Conservation (phyloP, 306 rosid genomes). For the Alnus glutinosa region DNA sequence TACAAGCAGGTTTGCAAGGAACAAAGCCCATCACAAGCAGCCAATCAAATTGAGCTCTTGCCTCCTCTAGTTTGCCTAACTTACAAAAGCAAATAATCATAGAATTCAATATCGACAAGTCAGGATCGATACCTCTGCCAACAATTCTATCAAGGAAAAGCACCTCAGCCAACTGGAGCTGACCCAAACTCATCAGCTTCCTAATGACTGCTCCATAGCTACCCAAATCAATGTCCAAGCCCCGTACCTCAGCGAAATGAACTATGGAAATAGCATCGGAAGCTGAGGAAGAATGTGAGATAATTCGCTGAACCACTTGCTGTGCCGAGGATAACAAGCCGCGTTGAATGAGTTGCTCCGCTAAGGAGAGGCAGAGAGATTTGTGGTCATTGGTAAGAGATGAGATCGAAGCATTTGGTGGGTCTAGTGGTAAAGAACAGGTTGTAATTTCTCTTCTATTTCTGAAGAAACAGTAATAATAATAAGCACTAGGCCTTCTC, state of each 20-base stretch:
- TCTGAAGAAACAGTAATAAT: slow-evolving; percentile 17
- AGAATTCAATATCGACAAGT: slow-evolving; percentile 31
- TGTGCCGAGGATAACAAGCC: slow-evolving; percentile 36
- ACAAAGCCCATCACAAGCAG: slow-evolving; percentile 26
- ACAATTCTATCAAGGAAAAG: slow-evolving; percentile 22
- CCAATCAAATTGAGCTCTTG: slow-evolving; percentile 31
- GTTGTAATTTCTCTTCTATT: slow-evolving; percentile 31
- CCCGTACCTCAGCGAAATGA: slow-evolving; percentile 27
- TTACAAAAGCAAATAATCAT: slow-evolving; percentile 42
- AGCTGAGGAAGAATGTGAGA: slow-evolving; percentile 27
- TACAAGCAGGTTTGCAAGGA: slow-evolving; percentile 37
- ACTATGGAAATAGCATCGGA: slow-evolving; percentile 32
- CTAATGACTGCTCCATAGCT: slow-evolving; percentile 35
- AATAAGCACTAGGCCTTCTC: slow-evolving; percentile 17
- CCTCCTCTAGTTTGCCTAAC: slow-evolving; percentile 47
- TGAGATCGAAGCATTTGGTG: slow-evolving; percentile 11
- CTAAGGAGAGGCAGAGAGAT: slow-evolving; percentile 31
- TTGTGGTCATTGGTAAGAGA: slow-evolving; percentile 26
- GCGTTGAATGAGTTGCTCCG: slow-evolving; percentile 34
- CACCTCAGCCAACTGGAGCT: slow-evolving; percentile 42
- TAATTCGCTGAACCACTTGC: slow-evolving; percentile 37
- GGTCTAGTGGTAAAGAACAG: slow-evolving; percentile 30
- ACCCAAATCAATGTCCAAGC: slow-evolving; percentile 39
- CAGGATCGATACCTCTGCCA: slow-evolving; percentile 29
- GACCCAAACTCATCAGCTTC: slow-evolving; percentile 36